These are phyloP conservation scores for Neurospora africana DNA, from an alignment of 495 filamentous ascomycete genomes.

Conservation along the genomic window DNA sequence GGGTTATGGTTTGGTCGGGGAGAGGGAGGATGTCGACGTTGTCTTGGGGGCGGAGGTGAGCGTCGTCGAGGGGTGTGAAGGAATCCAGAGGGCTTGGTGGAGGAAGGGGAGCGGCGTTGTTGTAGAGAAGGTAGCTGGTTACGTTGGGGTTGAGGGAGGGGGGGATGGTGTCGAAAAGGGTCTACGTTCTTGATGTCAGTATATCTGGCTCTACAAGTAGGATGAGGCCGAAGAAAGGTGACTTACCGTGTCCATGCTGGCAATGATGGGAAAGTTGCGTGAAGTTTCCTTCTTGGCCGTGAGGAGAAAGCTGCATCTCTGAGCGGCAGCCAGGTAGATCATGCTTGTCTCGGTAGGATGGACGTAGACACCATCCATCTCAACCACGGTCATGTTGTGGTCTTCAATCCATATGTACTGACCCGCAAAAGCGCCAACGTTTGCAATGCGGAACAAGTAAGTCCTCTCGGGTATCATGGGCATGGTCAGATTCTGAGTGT, in stretches of 20 bases:
- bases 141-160: conserved; percentile 59
- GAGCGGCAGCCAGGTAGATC: conserved; percentile 58
- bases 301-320: conserved; percentile 59
- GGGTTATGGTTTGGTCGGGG: conserved; percentile 48
- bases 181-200: conserved; percentile 28
- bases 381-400: conserved; percentile 52
- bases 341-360: conserved; percentile 48
- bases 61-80: conserved; percentile 64
- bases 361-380: conserved; percentile 47
- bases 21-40: conserved; percentile 42
- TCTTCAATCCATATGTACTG: conserved; percentile 67
- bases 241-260: conserved; percentile 49
- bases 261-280: conserved; percentile 57
- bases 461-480: conserved; percentile 57
- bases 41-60: conserved; percentile 57
- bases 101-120: conserved; percentile 48
- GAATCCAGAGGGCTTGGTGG: conserved; percentile 41
- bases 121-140: conserved; percentile 72
- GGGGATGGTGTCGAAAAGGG: conserved; percentile 59
- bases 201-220: neutral
- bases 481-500: conserved; percentile 45
- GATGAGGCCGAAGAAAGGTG: neutral
- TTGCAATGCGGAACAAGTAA: conserved; percentile 68
- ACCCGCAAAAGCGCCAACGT: conserved; percentile 58
- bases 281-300: conserved; percentile 53